Base-by-base conservation (phyloP, 83 land plant genomes). In the Isoetes engelmannii region DNA sequence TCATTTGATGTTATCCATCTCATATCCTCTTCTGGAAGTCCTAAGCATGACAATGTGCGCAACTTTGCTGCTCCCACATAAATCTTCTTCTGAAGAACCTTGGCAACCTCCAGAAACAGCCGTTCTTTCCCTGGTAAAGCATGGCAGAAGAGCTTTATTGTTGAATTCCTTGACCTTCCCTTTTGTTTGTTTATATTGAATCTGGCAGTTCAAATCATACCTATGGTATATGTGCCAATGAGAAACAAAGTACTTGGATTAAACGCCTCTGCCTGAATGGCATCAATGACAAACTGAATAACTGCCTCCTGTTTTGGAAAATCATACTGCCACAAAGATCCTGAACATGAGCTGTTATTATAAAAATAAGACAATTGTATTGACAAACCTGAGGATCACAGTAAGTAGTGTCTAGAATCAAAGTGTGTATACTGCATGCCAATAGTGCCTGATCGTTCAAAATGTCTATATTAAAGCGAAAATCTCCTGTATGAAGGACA, bases 251-350 rank as follows among this genome's bases (percentile, higher is more conserved):
- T 94, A 61, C 74, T 90, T 48, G 90, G 85, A 73, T 94, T 90
- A 73, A 94, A 94, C 45, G 97, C 78, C 69, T 94, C 99, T 17
- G 99, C 99, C 81, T 94, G 96, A 45, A 94, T 88, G 9, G 97
- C 97, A 65, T 94, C 99, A 66, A 94, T 84, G 7, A 94, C 97
- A 78, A 94, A 94, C 50, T 94, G 97, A 64, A 94, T 86, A 37
- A 90, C 86, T 53, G 87, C 73, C 55, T 94, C 99, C 71, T 94
- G 99, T 79, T 94, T 94, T 73, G 99, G 99, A 75, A 94, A 94
- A 70, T 88, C 90, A 79, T 88, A 94, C 99, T 94, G 82, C 73
- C 51, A 45, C 57, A 65, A 13, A 8, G 57, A 1, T 60, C 28
- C 1, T 42, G 55, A 12, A 12, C 13, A 15, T 12, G 37, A 28